Evolutionary conservation across 805 yeast genomes (phyloP).

Genomic region (Candida ficus): DNA sequence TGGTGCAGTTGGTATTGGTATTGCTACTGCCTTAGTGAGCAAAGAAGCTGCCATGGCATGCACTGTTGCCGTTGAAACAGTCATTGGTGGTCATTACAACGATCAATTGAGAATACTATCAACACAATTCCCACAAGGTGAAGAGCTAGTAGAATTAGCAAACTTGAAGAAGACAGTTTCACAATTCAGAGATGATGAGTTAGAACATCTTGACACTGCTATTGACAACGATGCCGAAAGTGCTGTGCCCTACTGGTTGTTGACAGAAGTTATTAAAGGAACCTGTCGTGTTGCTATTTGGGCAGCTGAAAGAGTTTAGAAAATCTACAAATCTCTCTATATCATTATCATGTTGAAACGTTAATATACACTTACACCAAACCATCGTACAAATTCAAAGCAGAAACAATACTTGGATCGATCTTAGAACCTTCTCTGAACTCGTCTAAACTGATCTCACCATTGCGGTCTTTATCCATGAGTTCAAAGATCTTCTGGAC

Average conservation of each 20-base stretch:
- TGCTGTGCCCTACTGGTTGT: constrained; percentile 86
- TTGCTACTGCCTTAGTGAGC: constrained; percentile 77
- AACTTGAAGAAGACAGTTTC: constrained; percentile 58
- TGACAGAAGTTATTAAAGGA: constrained; percentile 81
- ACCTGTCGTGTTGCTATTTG: constrained; percentile 86
- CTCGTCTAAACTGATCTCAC: constrained; percentile 73
- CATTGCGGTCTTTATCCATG: constrained; percentile 67
- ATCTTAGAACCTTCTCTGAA: constrained; percentile 75
- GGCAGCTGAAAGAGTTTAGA: constrained; percentile 77
- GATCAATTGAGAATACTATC: constrained; percentile 75
- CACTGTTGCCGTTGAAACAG: constrained; percentile 98
- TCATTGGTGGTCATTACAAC: constrained; percentile 94
- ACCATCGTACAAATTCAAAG: constrained; percentile 78
- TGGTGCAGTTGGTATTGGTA: constrained; percentile 86
- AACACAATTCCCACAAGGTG: constrained; percentile 48
- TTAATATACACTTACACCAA: constrained; percentile 41
- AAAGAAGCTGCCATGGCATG: constrained; percentile 99
- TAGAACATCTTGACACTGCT: constrained; percentile 94
- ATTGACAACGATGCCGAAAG: constrained; percentile 85
- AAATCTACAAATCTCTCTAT: background rate
- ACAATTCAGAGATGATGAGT: constrained; percentile 85
- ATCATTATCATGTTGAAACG: background rate
- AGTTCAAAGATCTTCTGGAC: constrained; percentile 73
- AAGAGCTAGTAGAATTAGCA: constrained; percentile 49
- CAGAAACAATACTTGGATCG: constrained; percentile 71